Evolutionary conservation across 2,329 filamentous ascomycete genomes (phyloP).

Genomic region (Gaeumannomyces tritici): DNA sequence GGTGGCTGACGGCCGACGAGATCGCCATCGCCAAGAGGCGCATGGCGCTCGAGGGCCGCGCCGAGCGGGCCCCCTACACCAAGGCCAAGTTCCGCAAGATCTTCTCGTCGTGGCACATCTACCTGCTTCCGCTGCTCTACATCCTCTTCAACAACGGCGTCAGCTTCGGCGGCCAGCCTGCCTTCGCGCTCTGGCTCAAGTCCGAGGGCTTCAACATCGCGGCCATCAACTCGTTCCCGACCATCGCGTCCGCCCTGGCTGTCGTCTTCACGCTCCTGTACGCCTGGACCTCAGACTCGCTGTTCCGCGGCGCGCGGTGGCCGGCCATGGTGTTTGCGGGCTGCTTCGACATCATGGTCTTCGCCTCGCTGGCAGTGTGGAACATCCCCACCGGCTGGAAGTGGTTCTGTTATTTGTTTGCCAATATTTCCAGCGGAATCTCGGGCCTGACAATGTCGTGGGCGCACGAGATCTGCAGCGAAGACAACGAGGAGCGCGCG

Average conservation of each 20-base stretch:
- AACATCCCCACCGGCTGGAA: slow-evolving; percentile 42
- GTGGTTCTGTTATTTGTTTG: slow-evolving; percentile 53
- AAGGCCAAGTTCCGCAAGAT: slow-evolving; percentile 47
- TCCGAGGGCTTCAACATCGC: slow-evolving; percentile 28
- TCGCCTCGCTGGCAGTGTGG: slow-evolving; percentile 31
- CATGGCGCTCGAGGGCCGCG: slow-evolving; percentile 34
- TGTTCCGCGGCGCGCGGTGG: slow-evolving; percentile 52
- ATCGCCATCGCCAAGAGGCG: slow-evolving; percentile 26
- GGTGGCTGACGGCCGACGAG: slow-evolving; percentile 26
- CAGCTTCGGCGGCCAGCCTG: slow-evolving; percentile 36
- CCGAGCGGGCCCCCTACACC: slow-evolving; percentile 27
- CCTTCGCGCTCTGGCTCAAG: slow-evolving; percentile 43
- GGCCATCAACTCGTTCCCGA: slow-evolving; percentile 44
- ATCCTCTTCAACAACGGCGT: slow-evolving; percentile 54
- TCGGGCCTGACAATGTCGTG: slow-evolving; percentile 36
- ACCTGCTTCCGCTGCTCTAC: slow-evolving; percentile 46
- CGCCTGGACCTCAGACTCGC: slow-evolving; percentile 55
- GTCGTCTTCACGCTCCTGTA: slow-evolving; percentile 52
- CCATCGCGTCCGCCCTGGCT: slow-evolving; percentile 43
- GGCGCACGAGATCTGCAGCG: slow-evolving; percentile 39
- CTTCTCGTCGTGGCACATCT: slow-evolving; percentile 56
- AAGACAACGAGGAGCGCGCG: slow-evolving; percentile 54
- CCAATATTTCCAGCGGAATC: slow-evolving; percentile 39
- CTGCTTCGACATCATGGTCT: slow-evolving; percentile 28
- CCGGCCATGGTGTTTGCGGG: slow-evolving; percentile 51